Conservation (phyloP, 768 basidiomycete species). For the Russula foetens region DNA sequence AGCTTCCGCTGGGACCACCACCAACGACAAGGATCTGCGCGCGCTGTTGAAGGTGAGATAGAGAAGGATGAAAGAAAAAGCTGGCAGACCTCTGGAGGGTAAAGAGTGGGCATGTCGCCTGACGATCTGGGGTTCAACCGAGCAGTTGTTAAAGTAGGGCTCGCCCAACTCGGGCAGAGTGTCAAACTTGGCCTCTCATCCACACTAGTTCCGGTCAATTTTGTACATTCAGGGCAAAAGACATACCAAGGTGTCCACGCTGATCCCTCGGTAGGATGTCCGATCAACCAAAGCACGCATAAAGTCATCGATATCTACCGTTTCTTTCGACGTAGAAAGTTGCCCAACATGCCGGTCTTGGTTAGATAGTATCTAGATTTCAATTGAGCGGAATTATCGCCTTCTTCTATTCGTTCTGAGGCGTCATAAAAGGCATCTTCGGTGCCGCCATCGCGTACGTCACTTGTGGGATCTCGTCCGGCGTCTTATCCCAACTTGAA, state of each 20-base stretch:
- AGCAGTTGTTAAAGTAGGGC: neutral
- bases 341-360: neutral
- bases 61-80: neutral
- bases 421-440: neutral
- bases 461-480: neutral
- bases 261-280: neutral
- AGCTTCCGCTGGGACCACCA: constrained; percentile 53
- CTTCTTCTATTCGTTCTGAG: too few relatives aligned
- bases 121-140: neutral
- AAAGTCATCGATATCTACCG: neutral
- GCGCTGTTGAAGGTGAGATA: constrained; percentile 14
- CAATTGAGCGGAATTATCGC: neutral
- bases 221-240: neutral
- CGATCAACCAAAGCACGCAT: neutral
- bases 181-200: neutral
- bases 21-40: constrained; percentile 43
- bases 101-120: neutral
- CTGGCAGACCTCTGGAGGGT: constrained; percentile 3
- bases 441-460: neutral
- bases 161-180: neutral
- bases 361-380: neutral
- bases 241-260: neutral
- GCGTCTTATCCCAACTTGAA: neutral
- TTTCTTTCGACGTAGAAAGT: neutral
- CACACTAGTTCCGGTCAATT: neutral